Evolutionary conservation across 768 basidiomycete genomes (phyloP), one percentile per base, ranked within the genome.

Genomic region (Lanmaoa pseudosensibilis): DNA sequence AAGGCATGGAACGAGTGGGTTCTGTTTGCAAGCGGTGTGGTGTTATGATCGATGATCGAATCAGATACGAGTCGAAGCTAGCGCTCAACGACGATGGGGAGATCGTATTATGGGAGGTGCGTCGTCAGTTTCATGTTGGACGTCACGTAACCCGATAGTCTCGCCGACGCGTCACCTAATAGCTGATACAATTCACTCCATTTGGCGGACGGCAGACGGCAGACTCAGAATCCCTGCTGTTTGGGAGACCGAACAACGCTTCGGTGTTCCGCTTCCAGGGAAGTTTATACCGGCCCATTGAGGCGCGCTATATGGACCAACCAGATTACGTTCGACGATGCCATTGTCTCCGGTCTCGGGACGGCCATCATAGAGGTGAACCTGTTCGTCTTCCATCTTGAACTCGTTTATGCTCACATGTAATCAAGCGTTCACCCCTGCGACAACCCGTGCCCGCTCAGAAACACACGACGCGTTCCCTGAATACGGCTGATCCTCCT

Each of bases 401-500:
- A 9, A 32, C 15, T 12, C 18, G 5, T 12, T 33, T 25, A 13
- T 21, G n/a, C 46, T 47, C 23, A 47, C 19, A 10, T n/a, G 16
- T 41, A 15, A 21, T 12, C 19, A 21, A 87, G 87, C 0, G 75
- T 80, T 5, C 86, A 88, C 61, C 87, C 87, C 1, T 90, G 88
- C 63, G 88, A 91, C 70, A 78, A 79, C 55, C 80, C 73, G 74
- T n/a, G 73, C 80, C 1, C 73, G 73, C n/a, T 73, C 79, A 0
- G 75, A 80, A 50, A 84, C 50, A 44, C 44, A 23, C 9, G 12
- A 16, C 16, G 37, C 23, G 6, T 89, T 65, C 58, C 82, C 84
- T 0, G 63, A 67, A 9, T 83, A 83, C 60, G 64, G 72, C 80
- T 12, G 88, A 91, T 63, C 66, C n/a, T 75, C 16, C 68, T 87